Conservation (phyloP, 805 yeast species). For the Kodamaea leandrae region DNA sequence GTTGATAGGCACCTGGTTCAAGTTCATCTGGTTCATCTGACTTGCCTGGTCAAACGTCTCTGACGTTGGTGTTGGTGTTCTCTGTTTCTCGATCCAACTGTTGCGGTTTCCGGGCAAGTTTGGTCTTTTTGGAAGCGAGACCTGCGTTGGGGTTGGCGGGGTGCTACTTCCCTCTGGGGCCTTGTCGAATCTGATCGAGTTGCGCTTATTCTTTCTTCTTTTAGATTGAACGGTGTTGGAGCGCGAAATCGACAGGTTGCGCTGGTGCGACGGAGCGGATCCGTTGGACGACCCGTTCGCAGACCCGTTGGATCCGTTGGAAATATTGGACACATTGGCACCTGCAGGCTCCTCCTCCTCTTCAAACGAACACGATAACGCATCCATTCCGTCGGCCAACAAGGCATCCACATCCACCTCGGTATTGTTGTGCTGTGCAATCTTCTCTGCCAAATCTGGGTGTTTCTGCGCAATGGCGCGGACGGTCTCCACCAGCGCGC, state of each 20-base stretch:
- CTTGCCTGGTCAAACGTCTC: constrained; percentile 1
- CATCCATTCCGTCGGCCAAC: constrained; percentile 31
- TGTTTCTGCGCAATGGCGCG: constrained; percentile 34
- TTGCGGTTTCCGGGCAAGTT: constrained; percentile 11
- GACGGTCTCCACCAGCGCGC: constrained; percentile 47
- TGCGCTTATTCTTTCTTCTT: constrained; percentile 35
- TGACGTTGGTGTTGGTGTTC: constrained; percentile 30
- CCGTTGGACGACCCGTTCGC: constrained; percentile 3
- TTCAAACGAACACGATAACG: constrained; percentile 31
- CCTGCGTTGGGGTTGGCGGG: constrained; percentile 19
- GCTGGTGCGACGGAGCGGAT: too few relatives aligned
- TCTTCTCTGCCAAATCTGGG: constrained; percentile 33
- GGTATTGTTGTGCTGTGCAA: constrained; percentile 25
- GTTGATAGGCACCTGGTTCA: constrained; percentile 11
- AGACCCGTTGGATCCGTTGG: constrained; percentile 6
- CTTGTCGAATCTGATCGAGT: constrained; percentile 29
- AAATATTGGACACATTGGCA: too few relatives aligned
- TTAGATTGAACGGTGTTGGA: constrained; percentile 20
- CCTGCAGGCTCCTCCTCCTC: too few relatives aligned
- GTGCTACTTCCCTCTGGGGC: constrained; percentile 20
- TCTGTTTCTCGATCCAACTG: constrained; percentile 14
- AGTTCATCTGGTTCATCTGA: constrained; percentile 10
- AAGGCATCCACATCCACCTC: constrained; percentile 35
- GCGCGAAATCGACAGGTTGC: constrained; percentile 14
- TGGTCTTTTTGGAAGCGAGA: constrained; percentile 20